Evolutionary conservation across 2,329 filamentous ascomycete genomes (phyloP).

Genomic region (Trichoderma afroharzianum): DNA sequence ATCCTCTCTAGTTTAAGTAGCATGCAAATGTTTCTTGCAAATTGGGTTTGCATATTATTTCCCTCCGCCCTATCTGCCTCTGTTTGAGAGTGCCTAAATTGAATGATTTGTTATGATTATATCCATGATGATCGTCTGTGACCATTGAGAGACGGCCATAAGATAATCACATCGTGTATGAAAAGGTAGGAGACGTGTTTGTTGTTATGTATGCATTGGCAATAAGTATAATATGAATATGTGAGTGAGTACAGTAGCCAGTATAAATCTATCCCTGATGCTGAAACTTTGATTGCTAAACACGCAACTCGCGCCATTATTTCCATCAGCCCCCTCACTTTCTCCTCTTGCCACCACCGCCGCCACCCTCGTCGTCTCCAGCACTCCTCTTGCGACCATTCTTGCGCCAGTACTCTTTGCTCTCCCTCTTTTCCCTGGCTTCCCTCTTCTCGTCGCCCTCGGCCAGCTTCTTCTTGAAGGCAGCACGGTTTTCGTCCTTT

Average conservation of each 20-base stretch:
- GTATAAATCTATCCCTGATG: not conserved
- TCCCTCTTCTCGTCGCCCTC: slow-evolving; percentile 81
- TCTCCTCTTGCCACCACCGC: slow-evolving; percentile 35
- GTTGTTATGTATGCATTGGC: not conserved
- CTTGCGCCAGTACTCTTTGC: slow-evolving; percentile 85
- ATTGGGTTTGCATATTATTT: not conserved
- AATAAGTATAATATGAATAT: not conserved
- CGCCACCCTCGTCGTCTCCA: slow-evolving; percentile 36
- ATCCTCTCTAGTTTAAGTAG: not conserved
- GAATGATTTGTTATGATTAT: not conserved
- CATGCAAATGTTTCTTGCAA: not conserved
- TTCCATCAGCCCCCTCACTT: slow-evolving; percentile 21
- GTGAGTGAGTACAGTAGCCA: not conserved
- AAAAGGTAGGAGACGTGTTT: not conserved
- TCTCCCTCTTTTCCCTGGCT: slow-evolving; percentile 84
- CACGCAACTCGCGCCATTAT: not conserved
- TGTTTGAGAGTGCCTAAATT: slow-evolving; percentile 16
- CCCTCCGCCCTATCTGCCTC: not conserved
- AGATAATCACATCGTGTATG: not conserved
- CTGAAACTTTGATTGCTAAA: not conserved
- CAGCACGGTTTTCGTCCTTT: slow-evolving; percentile 81
- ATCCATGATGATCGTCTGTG: not conserved
- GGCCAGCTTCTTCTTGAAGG: slow-evolving; percentile 78
- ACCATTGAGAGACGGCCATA: not conserved
- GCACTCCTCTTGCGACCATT: slow-evolving; percentile 71